phyloP scores from a whole-genome alignment of 768 basidiomycete genomes.

The Arthromyces matolae region DNA sequence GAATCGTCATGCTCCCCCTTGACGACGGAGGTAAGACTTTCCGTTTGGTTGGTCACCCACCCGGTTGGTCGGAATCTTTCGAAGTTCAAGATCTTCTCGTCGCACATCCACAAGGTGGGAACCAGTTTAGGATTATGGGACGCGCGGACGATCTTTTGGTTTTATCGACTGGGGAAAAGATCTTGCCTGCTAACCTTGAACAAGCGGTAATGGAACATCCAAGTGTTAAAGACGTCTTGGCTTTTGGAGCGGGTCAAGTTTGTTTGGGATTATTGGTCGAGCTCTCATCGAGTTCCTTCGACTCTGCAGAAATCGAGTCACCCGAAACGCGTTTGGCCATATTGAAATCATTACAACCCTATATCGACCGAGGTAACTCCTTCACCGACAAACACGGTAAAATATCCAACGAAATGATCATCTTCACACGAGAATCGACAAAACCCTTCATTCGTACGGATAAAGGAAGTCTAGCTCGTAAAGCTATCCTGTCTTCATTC shows the following conservation, averaged over 20 bases:
- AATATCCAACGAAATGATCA: slow-evolving; percentile 34
- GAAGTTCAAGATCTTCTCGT: slow-evolving; percentile 37
- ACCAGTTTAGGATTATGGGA: slow-evolving; percentile 33
- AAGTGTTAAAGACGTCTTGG: slow-evolving; percentile 32
- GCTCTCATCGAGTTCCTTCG: slow-evolving; percentile 16
- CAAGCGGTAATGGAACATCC: slow-evolving; percentile 31
- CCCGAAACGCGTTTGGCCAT: slow-evolving; percentile 17
- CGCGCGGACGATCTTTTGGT: slow-evolving; percentile 40
- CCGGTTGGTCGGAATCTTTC: slow-evolving; percentile 30
- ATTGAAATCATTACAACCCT: slow-evolving; percentile 23
- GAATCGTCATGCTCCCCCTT: slow-evolving; percentile 24
- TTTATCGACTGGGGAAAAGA: slow-evolving; percentile 41
- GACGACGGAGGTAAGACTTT: slow-evolving; percentile 23
- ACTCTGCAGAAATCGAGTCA: slow-evolving; percentile 13
- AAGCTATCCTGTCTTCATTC: slow-evolving; percentile 28
- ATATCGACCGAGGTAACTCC: slow-evolving; percentile 31
- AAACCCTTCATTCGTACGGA: slow-evolving; percentile 33
- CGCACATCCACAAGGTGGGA: slow-evolving; percentile 25
- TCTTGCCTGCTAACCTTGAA: slow-evolving; percentile 32
- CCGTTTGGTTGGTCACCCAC: slow-evolving; percentile 28
- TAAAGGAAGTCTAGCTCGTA: slow-evolving; percentile 35
- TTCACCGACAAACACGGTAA: slow-evolving; percentile 36
- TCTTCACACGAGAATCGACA: slow-evolving; percentile 28
- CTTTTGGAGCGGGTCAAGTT: slow-evolving; percentile 33
- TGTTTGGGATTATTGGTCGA: slow-evolving; percentile 37